These are phyloP conservation scores for Wickerhamiella allomyrinae DNA, from an alignment of 805 yeast species.

Conservation along the genomic window DNA sequence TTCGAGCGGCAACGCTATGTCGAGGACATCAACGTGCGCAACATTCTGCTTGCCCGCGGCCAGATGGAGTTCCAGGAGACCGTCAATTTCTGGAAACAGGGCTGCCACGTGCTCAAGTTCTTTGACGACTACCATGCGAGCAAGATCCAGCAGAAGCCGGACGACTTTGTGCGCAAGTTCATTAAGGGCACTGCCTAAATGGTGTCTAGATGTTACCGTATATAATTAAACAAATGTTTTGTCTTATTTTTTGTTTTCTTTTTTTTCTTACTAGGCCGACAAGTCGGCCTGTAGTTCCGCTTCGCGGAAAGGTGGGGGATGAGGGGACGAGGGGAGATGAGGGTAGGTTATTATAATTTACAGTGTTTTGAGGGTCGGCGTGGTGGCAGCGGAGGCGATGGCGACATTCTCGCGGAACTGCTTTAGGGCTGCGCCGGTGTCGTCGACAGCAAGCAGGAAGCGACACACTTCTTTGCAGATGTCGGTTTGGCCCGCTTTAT, in stretches of 20 bases:
- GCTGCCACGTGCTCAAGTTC: slow-evolving; percentile 69
- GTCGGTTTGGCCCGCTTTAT: slow-evolving; percentile 22
- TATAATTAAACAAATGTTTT: background rate
- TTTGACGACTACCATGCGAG: slow-evolving; percentile 53
- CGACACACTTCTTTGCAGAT: slow-evolving; percentile 28
- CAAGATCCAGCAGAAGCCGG: slow-evolving; percentile 35
- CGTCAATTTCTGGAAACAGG: slow-evolving; percentile 82
- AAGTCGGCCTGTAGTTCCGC: too few species aligned
- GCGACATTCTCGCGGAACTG: slow-evolving; percentile 12
- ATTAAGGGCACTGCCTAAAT: slow-evolving; percentile 21
- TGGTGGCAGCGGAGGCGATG: too few species aligned
- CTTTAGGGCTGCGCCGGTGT: slow-evolving; percentile 16
- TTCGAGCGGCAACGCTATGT: slow-evolving; percentile 76
- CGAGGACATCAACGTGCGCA: slow-evolving; percentile 46
- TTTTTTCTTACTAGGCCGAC: too few species aligned
- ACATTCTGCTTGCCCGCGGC: slow-evolving; percentile 63
- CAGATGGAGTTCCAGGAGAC: slow-evolving; percentile 86
- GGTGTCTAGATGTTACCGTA: too few species aligned
- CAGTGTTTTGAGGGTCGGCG: too few species aligned
- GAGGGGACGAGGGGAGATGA: too few species aligned
- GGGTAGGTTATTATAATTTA: too few species aligned
- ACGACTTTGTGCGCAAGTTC: slow-evolving; percentile 59
- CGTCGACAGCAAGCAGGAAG: slow-evolving; percentile 27
- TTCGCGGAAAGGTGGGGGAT: too few species aligned
- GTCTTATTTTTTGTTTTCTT: too few species aligned